phyloP scores from a whole-genome alignment of 257 asterid genomes.

The Gynochthodes officinalis region DNA sequence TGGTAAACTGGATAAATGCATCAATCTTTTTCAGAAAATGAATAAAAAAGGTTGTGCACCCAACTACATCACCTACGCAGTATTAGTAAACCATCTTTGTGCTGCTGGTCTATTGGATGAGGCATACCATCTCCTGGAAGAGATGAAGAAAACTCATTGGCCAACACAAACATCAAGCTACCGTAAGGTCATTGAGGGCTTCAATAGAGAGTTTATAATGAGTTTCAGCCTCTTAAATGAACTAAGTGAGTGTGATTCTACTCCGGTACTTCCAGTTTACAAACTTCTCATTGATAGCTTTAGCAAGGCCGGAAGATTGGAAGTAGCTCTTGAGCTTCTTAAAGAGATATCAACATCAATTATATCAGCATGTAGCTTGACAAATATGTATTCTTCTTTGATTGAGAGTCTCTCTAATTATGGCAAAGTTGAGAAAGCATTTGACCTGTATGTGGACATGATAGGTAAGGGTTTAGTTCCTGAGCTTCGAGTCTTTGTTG shows the following conservation, averaged over 20 bases:
- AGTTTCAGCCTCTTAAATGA: conserved; percentile 71
- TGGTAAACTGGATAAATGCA: conserved; percentile 67
- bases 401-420: conserved; percentile 53
- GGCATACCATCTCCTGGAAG: conserved; percentile 78
- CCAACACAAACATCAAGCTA: conserved; percentile 62
- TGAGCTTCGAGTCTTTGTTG: conserved; percentile 49
- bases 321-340: conserved; percentile 64
- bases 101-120: conserved; percentile 59
- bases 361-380: conserved; percentile 27
- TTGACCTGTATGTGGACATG: conserved; percentile 58
- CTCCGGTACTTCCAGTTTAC: conserved; percentile 63
- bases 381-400: conserved; percentile 49
- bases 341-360: conserved; percentile 48
- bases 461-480: conserved; percentile 55
- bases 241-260: conserved; percentile 39
- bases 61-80: conserved; percentile 71
- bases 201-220: conserved; percentile 59
- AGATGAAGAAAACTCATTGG: conserved; percentile 90
- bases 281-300: conserved; percentile 69
- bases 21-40: conserved; percentile 61
- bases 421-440: conserved; percentile 58
- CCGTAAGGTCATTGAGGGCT: conserved; percentile 76
- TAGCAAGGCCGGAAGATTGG: conserved; percentile 73
- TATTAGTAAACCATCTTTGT: conserved; percentile 70
- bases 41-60: conserved; percentile 72